phyloP scores from a whole-genome alignment of 2,329 filamentous ascomycete species.

The Aspergillus sp. region DNA sequence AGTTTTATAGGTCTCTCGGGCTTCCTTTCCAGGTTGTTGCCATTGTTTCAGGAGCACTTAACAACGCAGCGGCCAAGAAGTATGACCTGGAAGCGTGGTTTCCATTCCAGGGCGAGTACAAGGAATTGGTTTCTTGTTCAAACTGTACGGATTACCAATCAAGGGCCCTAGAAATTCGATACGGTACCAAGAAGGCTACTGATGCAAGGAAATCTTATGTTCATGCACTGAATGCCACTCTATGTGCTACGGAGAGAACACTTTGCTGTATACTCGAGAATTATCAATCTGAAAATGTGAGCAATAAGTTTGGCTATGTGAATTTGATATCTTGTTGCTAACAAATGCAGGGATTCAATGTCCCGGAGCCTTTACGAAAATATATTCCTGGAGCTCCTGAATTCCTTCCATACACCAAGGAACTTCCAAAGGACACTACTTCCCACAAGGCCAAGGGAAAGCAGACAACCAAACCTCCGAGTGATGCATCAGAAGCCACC shows the following conservation, averaged over 20 bases:
- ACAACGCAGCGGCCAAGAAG: slow-evolving; percentile 87
- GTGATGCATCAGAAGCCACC: slow-evolving; percentile 28
- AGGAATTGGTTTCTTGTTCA: slow-evolving; percentile 94
- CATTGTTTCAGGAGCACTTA: slow-evolving; percentile 94
- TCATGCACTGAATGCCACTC: slow-evolving; percentile 83
- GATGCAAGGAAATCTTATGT: slow-evolving; percentile 89
- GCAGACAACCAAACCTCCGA: slow-evolving; percentile 20
- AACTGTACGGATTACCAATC: slow-evolving; percentile 99
- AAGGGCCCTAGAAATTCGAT: slow-evolving; percentile 86
- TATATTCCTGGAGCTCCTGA: slow-evolving; percentile 87
- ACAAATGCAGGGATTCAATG: slow-evolving; percentile 60
- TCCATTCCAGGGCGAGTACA: slow-evolving; percentile 94
- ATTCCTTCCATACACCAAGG: slow-evolving; percentile 84
- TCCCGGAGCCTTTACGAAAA: slow-evolving; percentile 79
- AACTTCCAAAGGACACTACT: slow-evolving; percentile 71
- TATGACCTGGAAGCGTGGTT: slow-evolving; percentile 96
- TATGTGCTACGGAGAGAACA: slow-evolving; percentile 86
- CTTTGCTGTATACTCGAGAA: slow-evolving; percentile 96
- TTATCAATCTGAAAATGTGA: slow-evolving; percentile 82
- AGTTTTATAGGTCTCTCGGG: slow-evolving; percentile 87
- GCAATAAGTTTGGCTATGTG: slow-evolving; percentile 18
- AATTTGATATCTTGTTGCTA: slow-evolving; percentile 7
- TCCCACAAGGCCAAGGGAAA: slow-evolving; percentile 52
- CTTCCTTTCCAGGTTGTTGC: slow-evolving; percentile 88
- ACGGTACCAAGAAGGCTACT: slow-evolving; percentile 79